These are phyloP conservation scores for Stropharia rugosoannulata DNA, from an alignment of 768 basidiomycete species.

Conservation along the genomic window DNA sequence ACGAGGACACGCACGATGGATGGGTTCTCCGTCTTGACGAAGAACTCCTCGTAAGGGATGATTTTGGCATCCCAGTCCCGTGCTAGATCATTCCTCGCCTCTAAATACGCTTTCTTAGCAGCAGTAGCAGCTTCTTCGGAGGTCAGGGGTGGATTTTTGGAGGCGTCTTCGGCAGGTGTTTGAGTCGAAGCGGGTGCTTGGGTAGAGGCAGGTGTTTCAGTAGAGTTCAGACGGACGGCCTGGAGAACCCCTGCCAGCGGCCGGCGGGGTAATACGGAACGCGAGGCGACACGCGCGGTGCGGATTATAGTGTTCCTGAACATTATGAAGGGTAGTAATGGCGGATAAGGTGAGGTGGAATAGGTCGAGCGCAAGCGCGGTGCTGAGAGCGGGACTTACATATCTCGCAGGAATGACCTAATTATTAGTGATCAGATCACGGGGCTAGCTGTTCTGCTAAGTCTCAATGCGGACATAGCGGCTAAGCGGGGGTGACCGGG, in stretches of 20 bases:
- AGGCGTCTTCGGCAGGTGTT: too few species aligned
- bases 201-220: conserved; percentile 11
- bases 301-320: conserved; percentile 26
- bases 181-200: too few species aligned
- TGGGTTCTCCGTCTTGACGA: conserved; percentile 77
- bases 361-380: not conserved
- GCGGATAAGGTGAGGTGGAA: not conserved
- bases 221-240: conserved; percentile 27
- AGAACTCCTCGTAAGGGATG: conserved; percentile 78
- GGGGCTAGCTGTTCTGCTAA: not conserved
- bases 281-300: conserved; percentile 16
- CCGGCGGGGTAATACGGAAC: conserved; percentile 4
- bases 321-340: conserved; percentile 17
- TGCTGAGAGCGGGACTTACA: not conserved
- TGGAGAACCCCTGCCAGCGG: not conserved
- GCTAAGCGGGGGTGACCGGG: conserved; percentile 13
- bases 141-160: too few species aligned
- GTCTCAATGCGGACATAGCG: not conserved
- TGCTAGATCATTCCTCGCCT: conserved; percentile 43
- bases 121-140: conserved; percentile 7
- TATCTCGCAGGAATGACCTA: conserved; percentile 5
- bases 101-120: conserved; percentile 31
- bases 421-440: conserved; percentile 12
- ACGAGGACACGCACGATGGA: conserved; percentile 45
- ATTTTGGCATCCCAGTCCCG: conserved; percentile 77